Base-by-base conservation (phyloP, 495 filamentous ascomycete genomes). In the Neurospora hispaniola region DNA sequence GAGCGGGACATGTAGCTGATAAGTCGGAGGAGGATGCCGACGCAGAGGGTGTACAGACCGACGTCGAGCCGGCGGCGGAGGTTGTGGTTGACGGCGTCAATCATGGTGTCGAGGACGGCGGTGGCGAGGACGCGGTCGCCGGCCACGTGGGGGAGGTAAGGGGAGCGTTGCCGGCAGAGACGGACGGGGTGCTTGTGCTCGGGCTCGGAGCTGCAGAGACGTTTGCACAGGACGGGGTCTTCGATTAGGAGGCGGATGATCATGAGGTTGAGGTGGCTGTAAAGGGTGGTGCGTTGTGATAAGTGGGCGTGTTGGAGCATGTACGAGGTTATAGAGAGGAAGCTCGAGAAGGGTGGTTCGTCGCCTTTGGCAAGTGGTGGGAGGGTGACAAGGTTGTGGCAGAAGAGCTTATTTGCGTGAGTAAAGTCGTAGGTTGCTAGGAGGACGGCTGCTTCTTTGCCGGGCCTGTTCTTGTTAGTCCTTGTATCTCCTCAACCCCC, bases 51-150 rank as follows among this genome's bases (percentile, higher is more conserved):
- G 81, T 98, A 98, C 27, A 98, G 86, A 44, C 91, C 89, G 54
- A 92, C 90, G 81, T 98, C 94, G 8, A 99, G 86, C 27, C 90
- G 89, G 41, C 93, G 89, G 38, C 93, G 90, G 11, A 98, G 86
- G 82, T 99, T 99, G 83, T 99, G 96, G 71, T 94, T 97, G 78
- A 98, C 91, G 14, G 92, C 93, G 78, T 97, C 96, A 48, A 96
- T 85, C 82, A 96, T 87, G 20, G 92, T 88, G 77, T 98, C 96
- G 70, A 99, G 83, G 42, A 98, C 88, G 20, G 89, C 88, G 4
- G 92, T 88, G 27, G 90, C 90, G 14, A 93, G 81, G 12, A 92
- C 84, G 20, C 94, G 88, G 23, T 96, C 90, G 7, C 88, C 88
- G 23, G 85, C 85, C 27, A 92, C 88, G 0, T 91, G 76, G 0